phyloP scores from a whole-genome alignment of 257 asterid species.

The Nicotiana benthamiana region DNA sequence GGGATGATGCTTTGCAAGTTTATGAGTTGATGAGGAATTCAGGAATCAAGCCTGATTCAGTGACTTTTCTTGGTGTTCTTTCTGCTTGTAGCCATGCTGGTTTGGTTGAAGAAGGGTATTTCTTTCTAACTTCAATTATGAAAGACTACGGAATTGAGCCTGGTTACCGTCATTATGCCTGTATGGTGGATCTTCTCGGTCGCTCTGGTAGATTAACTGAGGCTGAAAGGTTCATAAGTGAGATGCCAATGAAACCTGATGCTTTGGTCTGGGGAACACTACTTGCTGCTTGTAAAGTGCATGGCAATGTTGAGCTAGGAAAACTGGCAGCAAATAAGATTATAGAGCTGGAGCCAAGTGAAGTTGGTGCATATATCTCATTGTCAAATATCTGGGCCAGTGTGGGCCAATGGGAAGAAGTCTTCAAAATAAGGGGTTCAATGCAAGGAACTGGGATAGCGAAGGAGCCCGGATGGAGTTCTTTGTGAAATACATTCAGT shows the following conservation, averaged over 20 bases:
- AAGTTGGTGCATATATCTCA: slow-evolving; percentile 50
- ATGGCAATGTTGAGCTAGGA: slow-evolving; percentile 51
- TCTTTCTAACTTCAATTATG: slow-evolving; percentile 57
- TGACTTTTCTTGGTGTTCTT: slow-evolving; percentile 49
- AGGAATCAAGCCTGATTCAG: slow-evolving; percentile 47
- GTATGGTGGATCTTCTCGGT: slow-evolving; percentile 80
- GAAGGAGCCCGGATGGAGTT: slow-evolving; percentile 79
- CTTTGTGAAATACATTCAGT: slow-evolving; percentile 21
- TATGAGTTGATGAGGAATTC: slow-evolving; percentile 58
- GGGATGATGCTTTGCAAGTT: slow-evolving; percentile 46
- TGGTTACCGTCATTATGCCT: slow-evolving; percentile 50
- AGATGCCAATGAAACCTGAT: slow-evolving; percentile 53
- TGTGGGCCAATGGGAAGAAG: slow-evolving; percentile 74
- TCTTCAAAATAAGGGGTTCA: slow-evolving; percentile 34
- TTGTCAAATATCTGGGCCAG: slow-evolving; percentile 64
- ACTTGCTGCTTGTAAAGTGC: slow-evolving; percentile 65
- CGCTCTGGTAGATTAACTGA: slow-evolving; percentile 70
- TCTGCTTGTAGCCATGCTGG: slow-evolving; percentile 83
- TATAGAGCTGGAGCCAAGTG: slow-evolving; percentile 44
- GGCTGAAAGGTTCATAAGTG: slow-evolving; percentile 51
- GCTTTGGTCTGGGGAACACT: slow-evolving; percentile 61
- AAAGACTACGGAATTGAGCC: slow-evolving; percentile 60
- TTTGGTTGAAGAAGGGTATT: slow-evolving; percentile 64
- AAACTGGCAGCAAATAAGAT: slow-evolving; percentile 50
- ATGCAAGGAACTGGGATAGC: slow-evolving; percentile 38